Evolutionary conservation across 345 rosid species (phyloP).

Genomic region (Gossypium longicalyx): DNA sequence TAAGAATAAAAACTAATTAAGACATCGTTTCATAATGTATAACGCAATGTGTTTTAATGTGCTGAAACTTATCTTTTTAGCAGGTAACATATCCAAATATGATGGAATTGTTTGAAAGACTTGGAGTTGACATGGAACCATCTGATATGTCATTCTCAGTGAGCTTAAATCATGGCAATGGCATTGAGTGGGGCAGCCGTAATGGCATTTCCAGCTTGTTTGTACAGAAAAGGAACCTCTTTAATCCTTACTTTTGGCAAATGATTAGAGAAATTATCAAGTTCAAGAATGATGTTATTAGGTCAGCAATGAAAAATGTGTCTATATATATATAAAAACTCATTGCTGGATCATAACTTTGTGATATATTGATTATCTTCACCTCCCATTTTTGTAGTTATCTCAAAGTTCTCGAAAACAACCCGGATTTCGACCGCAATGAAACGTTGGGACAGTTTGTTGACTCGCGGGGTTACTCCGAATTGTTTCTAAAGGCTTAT

Average conservation of each 20-base stretch:
- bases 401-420: conserved; percentile 57
- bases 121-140: conserved; percentile 73
- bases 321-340: no score
- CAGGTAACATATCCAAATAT: conserved; percentile 91
- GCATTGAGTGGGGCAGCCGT: conserved; percentile 92
- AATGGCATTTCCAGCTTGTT: conserved; percentile 65
- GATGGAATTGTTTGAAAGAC: conserved; percentile 79
- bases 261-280: conserved; percentile 68
- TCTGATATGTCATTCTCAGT: conserved; percentile 84
- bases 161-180: conserved; percentile 65
- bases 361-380: not conserved
- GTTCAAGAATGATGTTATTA: conserved; percentile 61
- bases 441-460: conserved; percentile 76
- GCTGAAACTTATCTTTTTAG: not conserved
- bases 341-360: not conserved
- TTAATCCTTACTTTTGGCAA: conserved; percentile 71
- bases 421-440: conserved; percentile 52
- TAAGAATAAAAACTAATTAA: no score
- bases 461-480: conserved; percentile 61
- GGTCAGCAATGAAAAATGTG: conserved; percentile 22
- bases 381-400: conserved; percentile 31
- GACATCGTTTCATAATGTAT: no score
- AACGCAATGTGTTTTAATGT: not conserved
- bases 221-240: conserved; percentile 57
- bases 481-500: conserved; percentile 77